A percentile compares a stretch with the other conserved stretches of the same genome.
phyloP scores from a whole-genome alignment of 805 yeast species.

The Barnettozyma pratensis region DNA sequence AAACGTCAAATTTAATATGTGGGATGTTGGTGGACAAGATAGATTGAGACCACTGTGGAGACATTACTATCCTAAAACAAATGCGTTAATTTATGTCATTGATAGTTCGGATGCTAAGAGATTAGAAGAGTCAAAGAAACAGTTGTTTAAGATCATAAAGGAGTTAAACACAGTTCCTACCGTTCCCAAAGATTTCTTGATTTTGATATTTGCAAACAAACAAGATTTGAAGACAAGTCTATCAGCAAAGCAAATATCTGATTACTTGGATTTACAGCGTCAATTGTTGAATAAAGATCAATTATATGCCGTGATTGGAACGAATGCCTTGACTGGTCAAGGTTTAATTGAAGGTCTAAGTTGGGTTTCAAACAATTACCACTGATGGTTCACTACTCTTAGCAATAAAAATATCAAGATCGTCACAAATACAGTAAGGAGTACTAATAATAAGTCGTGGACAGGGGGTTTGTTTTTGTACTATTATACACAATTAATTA shows the following conservation, averaged over 20 bases:
- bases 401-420: not conserved
- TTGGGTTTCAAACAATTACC: slow-evolving; percentile 70
- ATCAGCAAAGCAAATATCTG: slow-evolving; percentile 81
- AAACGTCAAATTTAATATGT: slow-evolving; percentile 78
- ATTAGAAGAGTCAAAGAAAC: slow-evolving; percentile 72
- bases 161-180: slow-evolving; percentile 53
- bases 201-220: slow-evolving; percentile 85
- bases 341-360: slow-evolving; percentile 84
- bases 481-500: not conserved
- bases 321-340: slow-evolving; percentile 85
- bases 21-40: slow-evolving; percentile 98
- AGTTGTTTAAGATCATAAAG: slow-evolving; percentile 68
- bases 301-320: slow-evolving; percentile 88
- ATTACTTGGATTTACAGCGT: slow-evolving; percentile 56
- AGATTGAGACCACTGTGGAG: slow-evolving; percentile 91
- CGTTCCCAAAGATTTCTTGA: slow-evolving; percentile 61
- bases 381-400: not conserved
- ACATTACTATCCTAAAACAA: slow-evolving; percentile 90
- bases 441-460: not conserved
- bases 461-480: not conserved
- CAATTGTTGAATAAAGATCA: slow-evolving; percentile 53
- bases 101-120: slow-evolving; percentile 74
- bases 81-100: slow-evolving; percentile 86
- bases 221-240: slow-evolving; percentile 92
- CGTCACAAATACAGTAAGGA: not conserved